Evolutionary conservation across 176 grass and related monocot species (phyloP).

Genomic region (Juncus inflexus): DNA sequence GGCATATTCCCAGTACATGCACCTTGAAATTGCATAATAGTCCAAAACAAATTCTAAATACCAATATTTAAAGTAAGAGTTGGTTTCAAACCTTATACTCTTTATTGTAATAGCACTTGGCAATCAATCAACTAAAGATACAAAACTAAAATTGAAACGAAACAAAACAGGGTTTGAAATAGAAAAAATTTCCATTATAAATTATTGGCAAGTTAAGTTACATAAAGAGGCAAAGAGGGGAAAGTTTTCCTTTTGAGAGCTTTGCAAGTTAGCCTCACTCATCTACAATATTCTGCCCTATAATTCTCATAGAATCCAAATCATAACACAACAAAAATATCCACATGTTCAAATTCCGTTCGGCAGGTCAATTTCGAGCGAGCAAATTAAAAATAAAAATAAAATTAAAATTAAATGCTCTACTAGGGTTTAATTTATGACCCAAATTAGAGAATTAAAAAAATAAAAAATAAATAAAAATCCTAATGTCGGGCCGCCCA

Average conservation of each 20-base stretch:
- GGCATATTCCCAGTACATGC: no score
- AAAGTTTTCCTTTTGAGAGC: constrained; percentile 21
- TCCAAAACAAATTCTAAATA: no score
- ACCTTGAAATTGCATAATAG: no score
- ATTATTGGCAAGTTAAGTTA: constrained; percentile 23
- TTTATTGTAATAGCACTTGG: no score
- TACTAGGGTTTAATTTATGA: constrained; percentile 23
- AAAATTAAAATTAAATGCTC: constrained; percentile 8
- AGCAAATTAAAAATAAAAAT: constrained; percentile 7
- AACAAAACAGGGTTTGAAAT: neutral
- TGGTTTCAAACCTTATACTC: no score
- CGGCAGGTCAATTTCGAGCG: constrained; percentile 18
- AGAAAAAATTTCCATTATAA: constrained; percentile 23
- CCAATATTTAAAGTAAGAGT: no score
- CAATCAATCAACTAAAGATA: no score
- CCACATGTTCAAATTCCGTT: constrained; percentile 18
- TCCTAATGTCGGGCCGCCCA: constrained; percentile 29
- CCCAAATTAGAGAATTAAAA: constrained; percentile 26
- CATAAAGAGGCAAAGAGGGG: neutral
- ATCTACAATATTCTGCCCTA: constrained; percentile 13
- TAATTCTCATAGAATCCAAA: constrained; percentile 31
- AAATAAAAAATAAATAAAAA: neutral
- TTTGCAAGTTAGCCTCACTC: constrained; percentile 32
- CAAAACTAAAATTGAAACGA: no score
- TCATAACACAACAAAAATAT: constrained; percentile 18